Evolutionary conservation across 352 stramenopile species (phyloP).

Genomic region (Pythium utonaiense): DNA sequence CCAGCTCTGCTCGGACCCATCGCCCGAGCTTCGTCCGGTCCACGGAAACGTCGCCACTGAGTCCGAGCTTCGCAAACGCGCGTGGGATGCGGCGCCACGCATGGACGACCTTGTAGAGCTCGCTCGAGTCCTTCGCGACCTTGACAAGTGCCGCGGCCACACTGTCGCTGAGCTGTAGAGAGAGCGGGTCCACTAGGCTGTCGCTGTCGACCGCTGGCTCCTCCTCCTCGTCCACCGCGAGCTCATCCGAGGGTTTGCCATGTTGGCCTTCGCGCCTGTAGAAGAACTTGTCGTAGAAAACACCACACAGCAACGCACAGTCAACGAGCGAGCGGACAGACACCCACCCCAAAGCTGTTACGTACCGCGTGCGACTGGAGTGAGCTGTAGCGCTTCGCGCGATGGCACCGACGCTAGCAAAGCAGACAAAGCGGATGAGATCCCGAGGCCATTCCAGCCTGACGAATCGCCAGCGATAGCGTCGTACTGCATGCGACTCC

Average conservation of each 20-base stretch:
- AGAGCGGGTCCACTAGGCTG: conserved; percentile 3
- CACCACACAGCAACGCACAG: background rate
- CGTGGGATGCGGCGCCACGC: conserved; percentile 49
- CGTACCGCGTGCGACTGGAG: background rate
- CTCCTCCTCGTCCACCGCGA: background rate
- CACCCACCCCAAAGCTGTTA: background rate
- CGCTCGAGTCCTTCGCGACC: conserved; percentile 24
- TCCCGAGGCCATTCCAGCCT: background rate
- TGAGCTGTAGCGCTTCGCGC: background rate
- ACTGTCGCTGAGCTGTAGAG: background rate
- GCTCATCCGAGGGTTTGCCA: background rate
- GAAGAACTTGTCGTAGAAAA: background rate
- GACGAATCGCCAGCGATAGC: background rate
- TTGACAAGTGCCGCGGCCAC: conserved; percentile 26
- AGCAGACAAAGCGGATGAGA: background rate
- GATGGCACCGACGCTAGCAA: background rate
- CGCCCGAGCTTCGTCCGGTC: conserved; percentile 25
- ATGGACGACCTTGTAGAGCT: conserved; percentile 44
- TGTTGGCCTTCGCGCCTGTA: background rate
- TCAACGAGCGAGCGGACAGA: background rate
- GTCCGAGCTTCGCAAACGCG: conserved; percentile 34
- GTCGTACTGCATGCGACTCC: conserved; percentile 8
- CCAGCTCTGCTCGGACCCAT: conserved; percentile 48
- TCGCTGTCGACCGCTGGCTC: background rate
- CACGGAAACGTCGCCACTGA: conserved; percentile 9